Conservation (phyloP, 345 rosid genomes). For the Hirschfeldia incana region DNA sequence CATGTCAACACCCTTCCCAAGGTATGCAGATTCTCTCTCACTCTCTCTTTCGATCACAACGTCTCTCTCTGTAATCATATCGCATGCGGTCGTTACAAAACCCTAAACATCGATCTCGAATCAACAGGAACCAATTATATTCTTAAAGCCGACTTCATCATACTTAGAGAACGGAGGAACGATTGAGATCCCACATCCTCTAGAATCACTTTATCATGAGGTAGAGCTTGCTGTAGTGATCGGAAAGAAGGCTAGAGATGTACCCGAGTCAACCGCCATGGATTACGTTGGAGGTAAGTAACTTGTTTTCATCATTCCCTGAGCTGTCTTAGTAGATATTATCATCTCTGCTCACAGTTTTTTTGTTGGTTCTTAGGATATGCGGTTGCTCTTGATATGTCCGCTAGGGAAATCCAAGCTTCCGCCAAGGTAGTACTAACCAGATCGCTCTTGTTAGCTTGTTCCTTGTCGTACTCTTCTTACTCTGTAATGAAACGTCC, state of each 20-base stretch:
- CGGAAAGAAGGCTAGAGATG: constrained; percentile 77
- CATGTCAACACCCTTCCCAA: too few species aligned
- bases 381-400: constrained; percentile 97
- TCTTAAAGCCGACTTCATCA: constrained; percentile 95
- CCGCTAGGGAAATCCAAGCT: constrained; percentile 91
- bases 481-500: not conserved
- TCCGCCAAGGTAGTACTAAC: constrained; percentile 61
- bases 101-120: too few species aligned
- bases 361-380: constrained; percentile 48
- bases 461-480: not conserved
- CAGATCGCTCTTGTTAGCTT: not conserved
- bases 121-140: constrained; percentile 80
- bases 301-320: not conserved
- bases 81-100: too few species aligned
- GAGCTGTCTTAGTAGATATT: too few species aligned
- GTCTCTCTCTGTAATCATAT: too few species aligned
- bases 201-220: constrained; percentile 78
- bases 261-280: constrained; percentile 73
- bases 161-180: constrained; percentile 88
- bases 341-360: not conserved
- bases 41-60: too few species aligned
- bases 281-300: constrained; percentile 76
- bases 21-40: too few species aligned
- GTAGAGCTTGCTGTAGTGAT: constrained; percentile 95
- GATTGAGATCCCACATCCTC: constrained; percentile 77